phyloP scores from a whole-genome alignment of 805 yeast genomes.

The Barnettozyma vustinii region DNA sequence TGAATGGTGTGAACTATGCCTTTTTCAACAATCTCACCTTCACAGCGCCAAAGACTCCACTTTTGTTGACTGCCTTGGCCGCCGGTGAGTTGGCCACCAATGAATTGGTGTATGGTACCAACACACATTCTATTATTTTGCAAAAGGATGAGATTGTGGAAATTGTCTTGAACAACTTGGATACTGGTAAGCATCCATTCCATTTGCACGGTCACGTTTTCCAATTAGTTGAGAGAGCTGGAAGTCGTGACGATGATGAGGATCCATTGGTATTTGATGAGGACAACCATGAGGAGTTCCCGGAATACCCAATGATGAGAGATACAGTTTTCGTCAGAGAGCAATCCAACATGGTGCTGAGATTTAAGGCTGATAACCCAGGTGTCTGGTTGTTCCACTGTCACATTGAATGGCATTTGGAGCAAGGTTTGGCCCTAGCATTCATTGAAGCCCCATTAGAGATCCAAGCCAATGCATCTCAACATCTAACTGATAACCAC shows the following conservation, averaged over 20 bases:
- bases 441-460: conserved; percentile 80
- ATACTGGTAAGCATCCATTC: conserved; percentile 76
- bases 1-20: conserved; percentile 90
- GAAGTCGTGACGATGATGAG: conserved; percentile 41
- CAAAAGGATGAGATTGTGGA: conserved; percentile 47
- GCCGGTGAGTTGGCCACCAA: conserved; percentile 58
- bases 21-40: conserved; percentile 87
- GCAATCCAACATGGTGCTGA: conserved; percentile 76
- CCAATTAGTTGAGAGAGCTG: conserved; percentile 54
- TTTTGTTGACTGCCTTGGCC: conserved; percentile 70
- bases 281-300: conserved; percentile 43
- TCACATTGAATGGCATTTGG: conserved; percentile 97
- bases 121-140: conserved; percentile 20
- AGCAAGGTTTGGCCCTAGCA: conserved; percentile 83
- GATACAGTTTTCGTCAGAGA: conserved; percentile 78
- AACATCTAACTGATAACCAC: conserved; percentile 59
- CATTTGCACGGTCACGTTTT: conserved; percentile 73
- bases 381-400: conserved; percentile 99
- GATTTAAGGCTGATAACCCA: conserved; percentile 91
- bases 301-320: conserved; percentile 77
- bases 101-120: conserved; percentile 58
- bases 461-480: conserved; percentile 48
- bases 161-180: conserved; percentile 71
- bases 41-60: conserved; percentile 78
- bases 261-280: conserved; percentile 53